Evolutionary conservation across 495 filamentous ascomycete species (phyloP), one percentile per base, ranked within the genome.

Genomic region (Penicillium daleae): DNA sequence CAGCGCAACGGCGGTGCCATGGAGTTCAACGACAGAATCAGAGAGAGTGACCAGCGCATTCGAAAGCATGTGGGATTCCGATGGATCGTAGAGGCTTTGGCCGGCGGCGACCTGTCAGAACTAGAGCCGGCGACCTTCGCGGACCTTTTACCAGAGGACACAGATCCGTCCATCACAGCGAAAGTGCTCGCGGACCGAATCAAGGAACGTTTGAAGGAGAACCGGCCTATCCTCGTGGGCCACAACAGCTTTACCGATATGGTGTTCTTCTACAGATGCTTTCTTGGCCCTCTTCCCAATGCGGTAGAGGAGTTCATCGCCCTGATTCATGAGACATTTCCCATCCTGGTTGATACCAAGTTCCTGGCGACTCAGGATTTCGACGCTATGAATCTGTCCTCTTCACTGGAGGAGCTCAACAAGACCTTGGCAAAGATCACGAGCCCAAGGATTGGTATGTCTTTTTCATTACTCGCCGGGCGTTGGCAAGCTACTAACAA

Each of bases 211-310:
- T 70, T 90, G n/a, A 76, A 79, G 51, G 55, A 69, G n/a, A 79
- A 77, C 21, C 71, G 74, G 22, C 80, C 82, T 13, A 75, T 89
- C 0, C 65, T 94, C 8, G 83, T 94, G 10, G 90, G 90, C 0
- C 91, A 97, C 72, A 96, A 95, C 68, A 72, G 89, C 26, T 90
- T 95, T 62, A 82, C 80, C 4, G 92, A 96, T 70, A 70, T 96
- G 22, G 79, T 88, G 32, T 91, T 90, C 68, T 77, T 96, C 60
- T 90, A 88, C 68, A 70, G 77, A 27, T 85, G 82, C 59, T 95
- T 94, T 70, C 76, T 93, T 52, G 87, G 90, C 1, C 65, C 74
- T 0, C 75, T 96, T 9, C 92, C 90, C 4, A 74, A 81, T 13
- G 82, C 74, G 6, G 73, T 90, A 4, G 77, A 82, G 46, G 84